A percentile compares a stretch with the other conserved stretches of the same genome.
These are phyloP conservation scores for Dentipellis fragilis DNA, from an alignment of 768 basidiomycete species.

Conservation along the genomic window DNA sequence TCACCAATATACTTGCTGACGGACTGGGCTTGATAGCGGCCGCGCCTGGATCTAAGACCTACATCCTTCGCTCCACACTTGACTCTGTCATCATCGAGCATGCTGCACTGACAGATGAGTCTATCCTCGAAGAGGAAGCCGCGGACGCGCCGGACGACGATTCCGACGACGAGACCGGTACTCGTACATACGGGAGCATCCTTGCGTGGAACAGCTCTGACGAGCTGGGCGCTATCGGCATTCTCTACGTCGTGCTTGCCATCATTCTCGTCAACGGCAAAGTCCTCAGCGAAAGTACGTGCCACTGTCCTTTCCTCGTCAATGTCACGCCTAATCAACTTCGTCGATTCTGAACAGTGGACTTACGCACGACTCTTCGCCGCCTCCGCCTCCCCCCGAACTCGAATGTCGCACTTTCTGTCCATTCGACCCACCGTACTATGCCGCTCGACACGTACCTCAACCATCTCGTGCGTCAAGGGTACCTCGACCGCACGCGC, in stretches of 20 bases:
- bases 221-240: slow-evolving; percentile 58
- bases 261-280: slow-evolving; percentile 78
- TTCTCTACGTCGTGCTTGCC: slow-evolving; percentile 74
- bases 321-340: not conserved
- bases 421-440: slow-evolving; percentile 37
- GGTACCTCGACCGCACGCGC: slow-evolving; percentile 65
- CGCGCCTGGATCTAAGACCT: slow-evolving; percentile 61
- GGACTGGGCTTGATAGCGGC: slow-evolving; percentile 29
- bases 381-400: slow-evolving; percentile 51
- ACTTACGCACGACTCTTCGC: slow-evolving; percentile 61
- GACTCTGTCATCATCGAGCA: slow-evolving; percentile 50
- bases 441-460: slow-evolving; percentile 62
- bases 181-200: slow-evolving; percentile 53
- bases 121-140: slow-evolving; percentile 33
- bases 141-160: slow-evolving; percentile 39
- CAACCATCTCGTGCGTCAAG: slow-evolving; percentile 49
- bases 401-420: slow-evolving; percentile 39
- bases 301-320: not conserved
- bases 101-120: slow-evolving; percentile 40
- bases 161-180: slow-evolving; percentile 36
- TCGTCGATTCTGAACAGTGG: slow-evolving; percentile 34
- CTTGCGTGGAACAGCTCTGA: slow-evolving; percentile 64
- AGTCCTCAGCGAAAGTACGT: slow-evolving; percentile 64
- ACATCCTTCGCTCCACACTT: slow-evolving; percentile 72
- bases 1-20: not conserved